Percentiles rank a stretch among this genome's conserved stretches.
phyloP scores from a whole-genome alignment of 2,329 filamentous ascomycete species.

The Scedosporium aurantiacum region DNA sequence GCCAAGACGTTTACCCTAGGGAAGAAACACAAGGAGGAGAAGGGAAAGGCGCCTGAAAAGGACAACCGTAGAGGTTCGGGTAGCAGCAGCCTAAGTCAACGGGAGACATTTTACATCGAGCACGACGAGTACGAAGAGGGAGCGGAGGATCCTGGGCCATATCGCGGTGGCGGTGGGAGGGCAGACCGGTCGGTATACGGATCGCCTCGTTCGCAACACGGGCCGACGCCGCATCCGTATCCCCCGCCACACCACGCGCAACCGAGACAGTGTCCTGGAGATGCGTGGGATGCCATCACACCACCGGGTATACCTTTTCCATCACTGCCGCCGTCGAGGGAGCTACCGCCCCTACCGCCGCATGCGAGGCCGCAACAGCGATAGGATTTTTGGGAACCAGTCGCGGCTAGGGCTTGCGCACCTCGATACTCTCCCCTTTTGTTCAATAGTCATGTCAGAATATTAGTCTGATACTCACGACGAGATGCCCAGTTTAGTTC shows the following conservation, averaged over 20 bases:
- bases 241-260: neutral
- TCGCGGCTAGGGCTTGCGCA: no score
- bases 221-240: neutral
- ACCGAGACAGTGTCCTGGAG: neutral
- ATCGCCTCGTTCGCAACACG: neutral
- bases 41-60: constrained; percentile 4
- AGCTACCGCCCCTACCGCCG: constrained; percentile 15
- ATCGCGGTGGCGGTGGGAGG: neutral
- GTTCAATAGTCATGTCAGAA: no score
- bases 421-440: no score
- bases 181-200: neutral
- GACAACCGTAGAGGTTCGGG: neutral
- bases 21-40: constrained; percentile 32
- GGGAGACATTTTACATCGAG: neutral
- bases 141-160: constrained; percentile 5
- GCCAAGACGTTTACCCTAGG: constrained; percentile 43
- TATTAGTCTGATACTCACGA: no score
- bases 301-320: neutral
- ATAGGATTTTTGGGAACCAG: neutral
- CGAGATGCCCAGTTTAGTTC: no score
- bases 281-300: neutral
- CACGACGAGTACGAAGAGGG: neutral
- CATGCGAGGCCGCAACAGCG: constrained; percentile 4
- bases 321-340: constrained; percentile 12
- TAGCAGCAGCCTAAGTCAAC: neutral